phyloP scores from a whole-genome alignment of 306 rosid genomes.

The Cicer judaicum region DNA sequence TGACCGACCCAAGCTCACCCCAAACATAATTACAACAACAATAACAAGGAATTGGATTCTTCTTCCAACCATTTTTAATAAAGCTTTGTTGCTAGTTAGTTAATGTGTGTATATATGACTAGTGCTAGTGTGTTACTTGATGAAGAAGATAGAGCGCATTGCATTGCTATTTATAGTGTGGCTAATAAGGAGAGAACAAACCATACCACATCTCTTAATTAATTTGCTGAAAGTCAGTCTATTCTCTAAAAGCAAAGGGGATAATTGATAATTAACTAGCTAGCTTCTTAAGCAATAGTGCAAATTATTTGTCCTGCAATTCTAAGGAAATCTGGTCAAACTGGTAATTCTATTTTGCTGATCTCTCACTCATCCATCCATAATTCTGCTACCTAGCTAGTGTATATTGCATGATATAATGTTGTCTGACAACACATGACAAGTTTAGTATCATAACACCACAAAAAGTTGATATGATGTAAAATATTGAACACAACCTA shows the following conservation, averaged over 20 bases:
- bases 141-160: not conserved
- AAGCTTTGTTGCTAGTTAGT: not conserved
- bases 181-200: not conserved
- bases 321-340: not conserved
- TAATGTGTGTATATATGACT: not conserved
- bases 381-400: too few relatives aligned
- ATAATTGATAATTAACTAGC: too few relatives aligned
- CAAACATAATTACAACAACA: conserved; percentile 39
- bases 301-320: not conserved
- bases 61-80: conserved; percentile 37
- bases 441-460: not conserved
- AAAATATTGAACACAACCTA: not conserved
- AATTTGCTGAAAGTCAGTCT: too few relatives aligned
- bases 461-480: not conserved
- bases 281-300: not conserved
- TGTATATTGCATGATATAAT: too few relatives aligned
- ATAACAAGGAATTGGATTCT: conserved; percentile 20
- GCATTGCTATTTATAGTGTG: conserved; percentile 41
- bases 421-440: not conserved
- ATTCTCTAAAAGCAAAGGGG: too few relatives aligned
- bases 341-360: not conserved
- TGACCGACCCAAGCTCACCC: conserved; percentile 39
- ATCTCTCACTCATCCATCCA: too few relatives aligned
- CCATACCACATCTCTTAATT: too few relatives aligned
- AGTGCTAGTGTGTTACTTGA: not conserved